These are phyloP conservation scores for Gossypium laxum DNA, from an alignment of 441 rosid species.

Conservation along the genomic window DNA sequence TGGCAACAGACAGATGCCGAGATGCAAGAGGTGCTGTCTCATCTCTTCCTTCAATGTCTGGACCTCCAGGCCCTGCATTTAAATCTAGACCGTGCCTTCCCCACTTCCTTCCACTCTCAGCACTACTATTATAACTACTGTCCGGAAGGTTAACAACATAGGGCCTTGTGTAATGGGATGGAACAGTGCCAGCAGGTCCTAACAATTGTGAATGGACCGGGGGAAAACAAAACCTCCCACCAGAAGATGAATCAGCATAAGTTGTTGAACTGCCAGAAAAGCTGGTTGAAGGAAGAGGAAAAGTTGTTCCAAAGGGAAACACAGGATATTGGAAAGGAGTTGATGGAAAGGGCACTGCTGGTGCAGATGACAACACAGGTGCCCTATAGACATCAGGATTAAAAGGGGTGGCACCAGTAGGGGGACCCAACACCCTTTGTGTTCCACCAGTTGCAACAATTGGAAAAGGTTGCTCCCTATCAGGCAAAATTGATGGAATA, in stretches of 20 bases:
- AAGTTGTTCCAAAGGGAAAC: conserved; percentile 37
- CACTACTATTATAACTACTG: conserved; percentile 28
- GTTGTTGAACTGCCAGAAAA: conserved; percentile 43
- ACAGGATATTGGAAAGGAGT: conserved; percentile 43
- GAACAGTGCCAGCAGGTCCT: conserved; percentile 37
- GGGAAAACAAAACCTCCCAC: conserved; percentile 40
- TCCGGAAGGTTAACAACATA: conserved; percentile 40
- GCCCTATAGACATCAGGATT: conserved; percentile 35
- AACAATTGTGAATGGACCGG: conserved; percentile 39
- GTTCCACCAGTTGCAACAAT: conserved; percentile 39
- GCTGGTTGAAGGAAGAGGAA: conserved; percentile 35
- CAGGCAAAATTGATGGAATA: conserved; percentile 49
- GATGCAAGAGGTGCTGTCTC: conserved; percentile 28
- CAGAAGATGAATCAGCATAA: conserved; percentile 42
- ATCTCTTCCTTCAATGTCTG: conserved; percentile 45
- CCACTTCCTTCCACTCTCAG: conserved; percentile 39
- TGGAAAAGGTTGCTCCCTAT: conserved; percentile 59
- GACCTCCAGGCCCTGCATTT: conserved; percentile 50
- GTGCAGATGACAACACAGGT: conserved; percentile 45
- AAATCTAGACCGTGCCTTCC: conserved; percentile 45
- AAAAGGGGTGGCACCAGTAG: conserved; percentile 35
- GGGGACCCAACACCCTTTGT: conserved; percentile 41
- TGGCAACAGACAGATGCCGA: conserved; percentile 30
- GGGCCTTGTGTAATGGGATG: conserved; percentile 40
- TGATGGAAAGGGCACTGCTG: conserved; percentile 38